Conservation (phyloP, 257 asterid genomes). For the Marsdenia floribunda region DNA sequence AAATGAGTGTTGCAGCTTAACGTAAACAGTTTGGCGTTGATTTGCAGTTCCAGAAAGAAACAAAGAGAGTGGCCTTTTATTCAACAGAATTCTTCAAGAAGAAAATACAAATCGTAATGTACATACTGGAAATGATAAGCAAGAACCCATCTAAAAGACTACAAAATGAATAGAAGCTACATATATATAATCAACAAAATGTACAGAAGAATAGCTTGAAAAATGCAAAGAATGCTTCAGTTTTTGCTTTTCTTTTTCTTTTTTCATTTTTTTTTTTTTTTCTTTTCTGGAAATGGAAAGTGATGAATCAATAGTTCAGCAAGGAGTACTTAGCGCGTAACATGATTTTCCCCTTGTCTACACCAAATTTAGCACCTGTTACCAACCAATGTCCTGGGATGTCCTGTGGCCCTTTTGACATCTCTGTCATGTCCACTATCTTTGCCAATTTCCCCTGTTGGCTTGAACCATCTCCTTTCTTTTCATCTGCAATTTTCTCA, state of each 20-base stretch:
- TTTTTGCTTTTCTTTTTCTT: not conserved
- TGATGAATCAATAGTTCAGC: constrained; percentile 65
- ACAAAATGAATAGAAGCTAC: constrained; percentile 17
- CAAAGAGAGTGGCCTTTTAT: not conserved
- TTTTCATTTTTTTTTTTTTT: too few species aligned
- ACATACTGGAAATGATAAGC: constrained; percentile 1
- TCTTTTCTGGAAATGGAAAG: not conserved
- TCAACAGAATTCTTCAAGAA: constrained; percentile 6
- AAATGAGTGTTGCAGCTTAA: too few species aligned
- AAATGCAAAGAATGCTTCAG: constrained; percentile 25
- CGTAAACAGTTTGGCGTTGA: too few species aligned
- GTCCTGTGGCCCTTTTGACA: constrained; percentile 98
- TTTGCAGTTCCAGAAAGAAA: too few species aligned
- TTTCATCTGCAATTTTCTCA: constrained; percentile 33
- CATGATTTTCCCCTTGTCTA: constrained; percentile 81
- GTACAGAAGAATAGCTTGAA: constrained; percentile 28
- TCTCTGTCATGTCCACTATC: constrained; percentile 87
- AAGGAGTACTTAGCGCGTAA: constrained; percentile 84
- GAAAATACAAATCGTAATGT: not conserved
- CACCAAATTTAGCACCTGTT: constrained; percentile 99
- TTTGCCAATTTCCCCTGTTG: constrained; percentile 68
- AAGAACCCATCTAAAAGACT: constrained; percentile 8
- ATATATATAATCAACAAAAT: constrained; percentile 18
- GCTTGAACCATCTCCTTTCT: constrained; percentile 48
- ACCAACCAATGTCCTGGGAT: constrained; percentile 97